Evolutionary conservation across 257 asterid species (phyloP).

Genomic region (Thymus mandschuricus): DNA sequence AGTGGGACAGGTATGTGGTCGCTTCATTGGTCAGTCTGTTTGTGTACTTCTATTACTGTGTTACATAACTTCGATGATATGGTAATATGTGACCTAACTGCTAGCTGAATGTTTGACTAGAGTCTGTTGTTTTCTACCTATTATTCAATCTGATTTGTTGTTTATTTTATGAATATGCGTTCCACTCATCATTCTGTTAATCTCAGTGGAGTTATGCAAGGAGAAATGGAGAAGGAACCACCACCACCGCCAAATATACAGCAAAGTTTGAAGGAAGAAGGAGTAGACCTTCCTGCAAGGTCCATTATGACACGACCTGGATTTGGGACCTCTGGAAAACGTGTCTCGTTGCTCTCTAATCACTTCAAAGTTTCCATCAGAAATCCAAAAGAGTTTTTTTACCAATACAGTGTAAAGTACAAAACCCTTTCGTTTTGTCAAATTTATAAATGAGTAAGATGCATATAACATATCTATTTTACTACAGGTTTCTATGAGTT

Average conservation of each 20-base stretch:
- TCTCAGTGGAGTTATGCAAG: constrained; percentile 32
- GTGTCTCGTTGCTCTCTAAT: constrained; percentile 65
- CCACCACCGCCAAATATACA: constrained; percentile 36
- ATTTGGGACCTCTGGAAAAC: constrained; percentile 66
- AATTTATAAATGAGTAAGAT: constrained; percentile 6
- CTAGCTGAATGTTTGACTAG: neutral
- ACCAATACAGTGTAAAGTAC: constrained; percentile 66
- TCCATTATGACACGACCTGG: constrained; percentile 63
- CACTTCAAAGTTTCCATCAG: constrained; percentile 72
- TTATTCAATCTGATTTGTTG: constrained; percentile 4
- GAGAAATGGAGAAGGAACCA: constrained; percentile 43
- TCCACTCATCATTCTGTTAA: constrained; percentile 20
- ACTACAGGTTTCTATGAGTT: constrained; percentile 70
- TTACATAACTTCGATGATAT: neutral
- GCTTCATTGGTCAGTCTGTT: constrained; percentile 20
- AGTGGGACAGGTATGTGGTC: neutral
- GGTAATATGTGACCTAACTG: constrained; percentile 5
- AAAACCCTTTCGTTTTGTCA: constrained; percentile 21
- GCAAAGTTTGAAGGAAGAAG: constrained; percentile 39
- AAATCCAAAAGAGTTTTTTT: constrained; percentile 57
- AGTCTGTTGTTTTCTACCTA: constrained; percentile 2
- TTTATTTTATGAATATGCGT: constrained; percentile 17
- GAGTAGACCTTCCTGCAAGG: constrained; percentile 45
- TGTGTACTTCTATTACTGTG: neutral
- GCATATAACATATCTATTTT: constrained; percentile 26